A percentile compares a stretch with the other conserved stretches of the same genome.
phyloP scores from a whole-genome alignment of 345 rosid genomes.

The Lenwebbia sp. region DNA sequence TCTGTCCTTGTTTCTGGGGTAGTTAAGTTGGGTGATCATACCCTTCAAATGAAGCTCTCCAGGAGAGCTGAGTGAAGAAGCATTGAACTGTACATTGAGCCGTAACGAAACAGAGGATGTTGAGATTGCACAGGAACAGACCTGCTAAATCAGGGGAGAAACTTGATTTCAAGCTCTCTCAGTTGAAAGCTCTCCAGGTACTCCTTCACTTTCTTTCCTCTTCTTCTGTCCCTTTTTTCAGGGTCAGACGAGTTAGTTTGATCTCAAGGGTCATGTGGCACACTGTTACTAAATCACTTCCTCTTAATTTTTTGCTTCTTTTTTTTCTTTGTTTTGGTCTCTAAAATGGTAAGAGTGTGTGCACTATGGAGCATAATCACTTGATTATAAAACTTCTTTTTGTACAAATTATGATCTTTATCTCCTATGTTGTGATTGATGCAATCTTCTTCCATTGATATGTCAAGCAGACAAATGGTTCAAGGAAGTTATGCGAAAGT shows the following conservation, averaged over 20 bases:
- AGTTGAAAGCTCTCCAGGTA: slow-evolving; percentile 41
- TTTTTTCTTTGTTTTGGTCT: neutral
- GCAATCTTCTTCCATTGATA: neutral
- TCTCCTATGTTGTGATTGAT: neutral
- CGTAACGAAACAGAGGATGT: slow-evolving; percentile 13
- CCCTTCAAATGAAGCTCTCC: neutral
- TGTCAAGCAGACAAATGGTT: neutral
- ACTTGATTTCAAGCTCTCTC: slow-evolving; percentile 39
- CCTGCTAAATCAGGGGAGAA: slow-evolving; percentile 26
- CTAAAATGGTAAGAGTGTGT: neutral
- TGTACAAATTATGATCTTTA: neutral
- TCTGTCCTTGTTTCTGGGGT: neutral
- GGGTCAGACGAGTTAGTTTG: neutral
- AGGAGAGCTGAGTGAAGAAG: neutral
- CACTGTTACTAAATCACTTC: neutral
- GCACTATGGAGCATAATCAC: neutral
- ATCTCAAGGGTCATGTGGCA: neutral
- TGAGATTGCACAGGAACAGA: slow-evolving; percentile 28
- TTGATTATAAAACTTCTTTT: neutral
- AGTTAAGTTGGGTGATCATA: neutral
- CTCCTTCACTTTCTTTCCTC: neutral
- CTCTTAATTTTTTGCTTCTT: neutral
- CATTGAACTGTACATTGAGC: neutral
- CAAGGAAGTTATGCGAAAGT: neutral
- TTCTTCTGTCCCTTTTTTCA: neutral